Percentiles rank a stretch among this genome's conserved stretches.
Evolutionary conservation across 306 rosid genomes (phyloP).

Genomic region (Trichosanthes truncata): DNA sequence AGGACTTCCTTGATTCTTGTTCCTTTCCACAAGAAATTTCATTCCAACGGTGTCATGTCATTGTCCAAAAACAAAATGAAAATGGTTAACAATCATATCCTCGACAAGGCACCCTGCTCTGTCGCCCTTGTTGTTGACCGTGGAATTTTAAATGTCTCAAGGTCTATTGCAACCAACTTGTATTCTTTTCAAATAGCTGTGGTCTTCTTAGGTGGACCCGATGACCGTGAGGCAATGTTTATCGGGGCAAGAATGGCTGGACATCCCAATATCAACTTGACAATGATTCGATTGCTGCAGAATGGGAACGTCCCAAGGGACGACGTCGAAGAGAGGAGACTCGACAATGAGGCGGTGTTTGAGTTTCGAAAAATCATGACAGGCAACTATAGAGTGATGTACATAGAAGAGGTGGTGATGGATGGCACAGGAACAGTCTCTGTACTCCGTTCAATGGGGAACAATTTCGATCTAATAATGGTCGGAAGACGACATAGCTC

Average conservation of each 20-base stretch:
- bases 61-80: background rate
- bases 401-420: slow-evolving; percentile 25
- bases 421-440: slow-evolving; percentile 22
- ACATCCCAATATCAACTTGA: slow-evolving; percentile 16
- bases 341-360: slow-evolving; percentile 14
- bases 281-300: slow-evolving; percentile 15
- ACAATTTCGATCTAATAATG: slow-evolving; percentile 14
- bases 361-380: slow-evolving; percentile 14
- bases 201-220: slow-evolving; percentile 30
- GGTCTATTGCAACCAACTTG: background rate
- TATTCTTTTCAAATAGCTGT: slow-evolving; percentile 17
- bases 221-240: slow-evolving; percentile 32
- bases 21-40: slow-evolving; percentile 15
- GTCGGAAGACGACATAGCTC: slow-evolving; percentile 24
- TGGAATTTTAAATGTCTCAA: slow-evolving; percentile 12
- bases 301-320: background rate
- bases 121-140: slow-evolving; percentile 21
- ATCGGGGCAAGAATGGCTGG: slow-evolving; percentile 27
- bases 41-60: slow-evolving; percentile 1
- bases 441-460: slow-evolving; percentile 16
- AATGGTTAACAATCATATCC: slow-evolving; percentile 17
- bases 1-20: slow-evolving; percentile 13
- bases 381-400: slow-evolving; percentile 12
- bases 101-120: slow-evolving; percentile 26
- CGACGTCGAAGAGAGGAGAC: slow-evolving; percentile 8